Evolutionary conservation across 352 stramenopile species (phyloP).

Genomic region (Phytophthora sojae): DNA sequence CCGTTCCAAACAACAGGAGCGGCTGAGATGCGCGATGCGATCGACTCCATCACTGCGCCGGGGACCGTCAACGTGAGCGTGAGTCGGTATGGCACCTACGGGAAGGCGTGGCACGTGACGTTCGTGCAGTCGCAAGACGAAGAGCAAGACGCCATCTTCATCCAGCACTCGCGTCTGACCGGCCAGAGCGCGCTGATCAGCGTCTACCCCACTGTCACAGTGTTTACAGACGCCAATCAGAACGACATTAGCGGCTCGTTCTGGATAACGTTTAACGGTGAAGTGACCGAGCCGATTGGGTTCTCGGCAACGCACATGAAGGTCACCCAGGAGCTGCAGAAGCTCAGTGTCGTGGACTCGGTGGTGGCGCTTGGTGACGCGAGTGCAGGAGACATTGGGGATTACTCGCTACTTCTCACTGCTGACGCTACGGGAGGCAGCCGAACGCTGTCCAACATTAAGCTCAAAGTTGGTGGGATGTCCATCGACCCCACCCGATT

Average conservation of each 20-base stretch:
- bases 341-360: slow-evolving; percentile 64
- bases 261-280: slow-evolving; percentile 58
- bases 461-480: slow-evolving; percentile 40
- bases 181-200: slow-evolving; percentile 76
- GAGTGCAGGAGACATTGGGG: slow-evolving; percentile 55
- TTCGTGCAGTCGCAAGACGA: slow-evolving; percentile 76
- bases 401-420: slow-evolving; percentile 64
- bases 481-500: slow-evolving; percentile 70
- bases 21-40: slow-evolving; percentile 81
- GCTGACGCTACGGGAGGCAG: slow-evolving; percentile 42
- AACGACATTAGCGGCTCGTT: slow-evolving; percentile 76
- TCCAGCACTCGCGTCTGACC: slow-evolving; percentile 77
- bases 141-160: slow-evolving; percentile 72
- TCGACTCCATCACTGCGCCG: slow-evolving; percentile 85
- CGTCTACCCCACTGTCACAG: slow-evolving; percentile 70
- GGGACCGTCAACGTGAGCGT: slow-evolving; percentile 89
- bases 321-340: slow-evolving; percentile 74
- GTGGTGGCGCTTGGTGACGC: slow-evolving; percentile 63
- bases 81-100: slow-evolving; percentile 67
- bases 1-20: slow-evolving; percentile 79
- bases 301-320: slow-evolving; percentile 76
- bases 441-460: slow-evolving; percentile 49
- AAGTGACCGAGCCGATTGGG: slow-evolving; percentile 62
- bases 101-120: slow-evolving; percentile 92
- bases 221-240: slow-evolving; percentile 61